phyloP scores from a whole-genome alignment of 129 eudicot species.

The Chrysanthemum makinoi region DNA sequence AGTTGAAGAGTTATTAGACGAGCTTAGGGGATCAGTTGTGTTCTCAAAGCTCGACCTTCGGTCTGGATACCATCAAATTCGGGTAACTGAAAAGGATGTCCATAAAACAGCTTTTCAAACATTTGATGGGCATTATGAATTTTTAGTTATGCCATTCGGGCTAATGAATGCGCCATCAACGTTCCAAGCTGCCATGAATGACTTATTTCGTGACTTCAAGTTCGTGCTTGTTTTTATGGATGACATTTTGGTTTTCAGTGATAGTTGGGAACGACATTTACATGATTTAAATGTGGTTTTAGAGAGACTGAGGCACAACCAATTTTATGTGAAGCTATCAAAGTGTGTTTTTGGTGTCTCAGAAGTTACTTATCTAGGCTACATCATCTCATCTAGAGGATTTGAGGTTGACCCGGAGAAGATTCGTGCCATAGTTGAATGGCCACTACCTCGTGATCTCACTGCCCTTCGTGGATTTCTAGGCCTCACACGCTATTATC shows the following conservation, averaged over 20 bases:
- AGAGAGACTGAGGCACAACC: background rate
- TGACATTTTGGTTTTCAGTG: background rate
- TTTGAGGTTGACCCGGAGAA: background rate
- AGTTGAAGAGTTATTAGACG: background rate
- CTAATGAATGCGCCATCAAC: background rate
- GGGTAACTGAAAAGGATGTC: background rate
- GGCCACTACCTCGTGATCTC: background rate
- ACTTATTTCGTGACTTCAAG: background rate
- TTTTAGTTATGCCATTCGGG: background rate
- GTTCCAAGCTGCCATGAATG: background rate
- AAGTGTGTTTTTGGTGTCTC: background rate
- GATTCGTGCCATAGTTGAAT: background rate
- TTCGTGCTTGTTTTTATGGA: background rate
- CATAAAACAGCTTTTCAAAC: background rate
- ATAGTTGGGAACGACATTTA: background rate
- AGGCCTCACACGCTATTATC: background rate
- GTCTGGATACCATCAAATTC: background rate
- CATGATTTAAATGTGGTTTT: background rate
- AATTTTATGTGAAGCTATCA: background rate
- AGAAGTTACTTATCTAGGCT: background rate
- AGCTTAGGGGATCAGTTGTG: background rate
- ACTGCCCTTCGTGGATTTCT: background rate
- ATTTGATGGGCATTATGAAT: background rate
- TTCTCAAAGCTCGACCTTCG: background rate
- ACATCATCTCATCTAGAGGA: background rate